Conservation (phyloP, 768 basidiomycete genomes). For the Lactarius hatsudake region DNA sequence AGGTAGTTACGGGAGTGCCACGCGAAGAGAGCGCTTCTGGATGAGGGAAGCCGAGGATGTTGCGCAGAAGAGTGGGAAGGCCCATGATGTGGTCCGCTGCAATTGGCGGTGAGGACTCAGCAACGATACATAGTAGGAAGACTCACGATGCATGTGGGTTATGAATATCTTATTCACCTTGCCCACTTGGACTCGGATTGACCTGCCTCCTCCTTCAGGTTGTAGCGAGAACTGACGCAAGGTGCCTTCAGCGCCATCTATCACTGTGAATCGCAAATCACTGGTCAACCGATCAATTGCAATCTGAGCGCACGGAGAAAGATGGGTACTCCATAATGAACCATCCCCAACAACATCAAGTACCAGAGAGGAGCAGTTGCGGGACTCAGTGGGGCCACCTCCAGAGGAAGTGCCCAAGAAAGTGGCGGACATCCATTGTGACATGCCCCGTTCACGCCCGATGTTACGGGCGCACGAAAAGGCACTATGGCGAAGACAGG, state of each 20-base stretch:
- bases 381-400: constrained; percentile 67
- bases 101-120: constrained; percentile 5
- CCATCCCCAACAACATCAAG: constrained; percentile 54
- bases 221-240: constrained; percentile 62
- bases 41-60: constrained; percentile 50
- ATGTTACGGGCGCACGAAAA: not conserved
- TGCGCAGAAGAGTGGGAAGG: constrained; percentile 62
- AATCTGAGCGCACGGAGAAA: constrained; percentile 8
- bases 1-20: constrained; percentile 10
- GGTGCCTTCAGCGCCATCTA: constrained; percentile 84
- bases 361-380: constrained; percentile 74
- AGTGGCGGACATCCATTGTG: constrained; percentile 50
- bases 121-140: not conserved
- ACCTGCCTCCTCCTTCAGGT: constrained; percentile 36
- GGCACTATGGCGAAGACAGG: not conserved
- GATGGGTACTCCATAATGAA: constrained; percentile 62
- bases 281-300: not conserved
- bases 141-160: constrained; percentile 76
- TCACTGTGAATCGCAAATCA: constrained; percentile 45
- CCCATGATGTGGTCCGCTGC: constrained; percentile 76
- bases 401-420: constrained; percentile 79
- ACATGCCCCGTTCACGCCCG: constrained; percentile 26
- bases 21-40: constrained; percentile 28
- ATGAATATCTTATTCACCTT: constrained; percentile 70
- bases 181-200: constrained; percentile 44